Evolutionary conservation across 805 yeast species (phyloP).

Genomic region (Pichia cephalocereana): DNA sequence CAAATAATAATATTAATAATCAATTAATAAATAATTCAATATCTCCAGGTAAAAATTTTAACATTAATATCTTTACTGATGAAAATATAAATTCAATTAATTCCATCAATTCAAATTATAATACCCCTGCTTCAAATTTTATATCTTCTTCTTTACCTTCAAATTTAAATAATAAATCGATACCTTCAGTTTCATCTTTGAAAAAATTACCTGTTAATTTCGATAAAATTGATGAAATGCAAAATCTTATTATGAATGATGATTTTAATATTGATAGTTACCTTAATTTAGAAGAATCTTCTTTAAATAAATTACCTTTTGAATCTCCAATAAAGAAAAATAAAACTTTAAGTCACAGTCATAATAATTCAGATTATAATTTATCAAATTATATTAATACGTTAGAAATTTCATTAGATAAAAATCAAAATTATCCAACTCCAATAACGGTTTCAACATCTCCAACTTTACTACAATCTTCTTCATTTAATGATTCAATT

Average conservation of each 20-base stretch:
- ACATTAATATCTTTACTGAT: background rate
- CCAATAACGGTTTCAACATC: slow-evolving; percentile 9
- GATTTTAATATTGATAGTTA: slow-evolving; percentile 26
- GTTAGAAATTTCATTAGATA: slow-evolving; percentile 25
- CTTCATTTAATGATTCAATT: too few species aligned
- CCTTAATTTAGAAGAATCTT: slow-evolving; percentile 23
- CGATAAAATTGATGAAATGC: slow-evolving; percentile 2
- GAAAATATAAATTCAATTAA: background rate
- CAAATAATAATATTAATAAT: too few species aligned
- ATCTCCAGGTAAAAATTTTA: background rate
- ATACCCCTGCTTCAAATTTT: too few species aligned
- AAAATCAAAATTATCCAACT: slow-evolving; percentile 9
- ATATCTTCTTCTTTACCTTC: slow-evolving; percentile 14
- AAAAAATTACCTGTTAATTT: slow-evolving; percentile 4
- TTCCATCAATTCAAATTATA: background rate
- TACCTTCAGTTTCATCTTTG: slow-evolving; percentile 11
- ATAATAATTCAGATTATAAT: slow-evolving; percentile 11
- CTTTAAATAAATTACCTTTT: slow-evolving; percentile 16
- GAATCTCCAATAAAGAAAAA: background rate
- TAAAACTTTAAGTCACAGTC: background rate
- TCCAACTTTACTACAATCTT: slow-evolving; percentile 11
- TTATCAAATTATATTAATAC: slow-evolving; percentile 23
- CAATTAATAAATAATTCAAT: background rate
- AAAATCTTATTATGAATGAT: slow-evolving; percentile 5
- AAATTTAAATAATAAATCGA: slow-evolving; percentile 12